Evolutionary conservation across 345 rosid genomes (phyloP), one percentile per base, ranked within the genome.

Genomic region (Psidium guajava): DNA sequence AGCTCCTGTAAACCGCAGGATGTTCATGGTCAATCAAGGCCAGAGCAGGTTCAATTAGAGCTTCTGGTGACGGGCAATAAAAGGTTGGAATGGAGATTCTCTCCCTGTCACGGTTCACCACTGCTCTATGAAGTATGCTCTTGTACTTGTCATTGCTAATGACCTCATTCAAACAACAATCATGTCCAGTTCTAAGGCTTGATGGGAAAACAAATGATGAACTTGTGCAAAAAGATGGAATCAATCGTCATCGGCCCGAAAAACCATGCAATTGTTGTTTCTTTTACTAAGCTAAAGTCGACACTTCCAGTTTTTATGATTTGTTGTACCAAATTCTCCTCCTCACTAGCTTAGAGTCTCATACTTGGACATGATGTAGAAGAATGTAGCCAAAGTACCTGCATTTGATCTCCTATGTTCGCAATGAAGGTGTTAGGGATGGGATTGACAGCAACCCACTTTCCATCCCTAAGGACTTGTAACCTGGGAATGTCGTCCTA

Each of bases 351-450:
- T 61, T 32, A 64, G 40, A 15, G 40, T 50, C 6, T 81, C 83
- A 25, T 50, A 27, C 83, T 24, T 53, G 21, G 36, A 50, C 20
- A 11, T 20, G 13, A 22, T 22, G n/a, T 10, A 32, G 21, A 42
- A 74, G 81, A 10, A 25, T 22, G 50, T 56, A 11, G 11, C n/a
- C 15, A 36, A 36, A 88, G 24, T 69, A 69, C 96, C 94, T 93
- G 95, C 89, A 96, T 90, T 89, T 94, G 98, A 84, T 94, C 96
- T 3, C 98, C 98, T 24, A 92, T 86, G 88, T 95, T 95, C 92
- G 94, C 91, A 2, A 91, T 86, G 61, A 95, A 91, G 18, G 98
- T 92, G 87, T 91, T 90, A 8, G 95, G 94, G 11, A 93, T 86
- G 15, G 96, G 96, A 84, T 92, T 61, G 59, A 94, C 93, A 53